Evolutionary conservation across 352 stramenopile genomes (phyloP).

Genomic region (Phytophthora tentaculata): DNA sequence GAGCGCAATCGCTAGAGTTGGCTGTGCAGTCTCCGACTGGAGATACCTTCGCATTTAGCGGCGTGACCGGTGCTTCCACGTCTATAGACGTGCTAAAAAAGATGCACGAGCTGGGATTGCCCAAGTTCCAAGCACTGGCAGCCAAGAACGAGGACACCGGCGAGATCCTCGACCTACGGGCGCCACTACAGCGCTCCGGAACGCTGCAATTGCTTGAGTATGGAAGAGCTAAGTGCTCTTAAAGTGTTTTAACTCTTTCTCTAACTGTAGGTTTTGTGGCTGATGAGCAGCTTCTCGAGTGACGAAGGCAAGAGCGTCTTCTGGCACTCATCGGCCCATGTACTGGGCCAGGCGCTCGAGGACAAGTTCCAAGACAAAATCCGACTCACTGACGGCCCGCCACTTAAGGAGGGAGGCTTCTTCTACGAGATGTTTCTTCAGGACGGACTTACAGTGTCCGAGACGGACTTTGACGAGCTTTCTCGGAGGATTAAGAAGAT

Average conservation of each 20-base stretch:
- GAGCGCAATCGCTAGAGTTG: slow-evolving; percentile 51
- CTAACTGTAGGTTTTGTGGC: slow-evolving; percentile 10
- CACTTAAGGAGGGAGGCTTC: slow-evolving; percentile 96
- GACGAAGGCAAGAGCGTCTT: slow-evolving; percentile 90
- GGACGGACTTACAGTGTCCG: slow-evolving; percentile 69
- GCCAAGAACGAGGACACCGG: slow-evolving; percentile 46
- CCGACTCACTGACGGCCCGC: slow-evolving; percentile 94
- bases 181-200: slow-evolving; percentile 54
- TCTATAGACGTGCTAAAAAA: slow-evolving; percentile 68
- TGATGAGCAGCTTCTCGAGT: slow-evolving; percentile 56
- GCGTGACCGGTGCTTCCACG: slow-evolving; percentile 49
- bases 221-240: slow-evolving; percentile 8
- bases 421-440: slow-evolving; percentile 97
- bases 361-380: slow-evolving; percentile 96
- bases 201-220: slow-evolving; percentile 72
- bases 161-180: slow-evolving; percentile 61
- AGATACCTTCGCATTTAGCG: slow-evolving; percentile 50
- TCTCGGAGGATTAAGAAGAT: slow-evolving; percentile 94
- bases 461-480: slow-evolving; percentile 82
- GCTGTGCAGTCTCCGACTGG: slow-evolving; percentile 38
- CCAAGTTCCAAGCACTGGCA: slow-evolving; percentile 68
- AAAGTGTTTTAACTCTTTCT: background rate
- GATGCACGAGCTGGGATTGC: slow-evolving; percentile 56
- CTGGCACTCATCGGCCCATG: slow-evolving; percentile 99
- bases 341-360: slow-evolving; percentile 98